Conservation (phyloP, 169 alveolate genomes). For the Babesia ovata region DNA sequence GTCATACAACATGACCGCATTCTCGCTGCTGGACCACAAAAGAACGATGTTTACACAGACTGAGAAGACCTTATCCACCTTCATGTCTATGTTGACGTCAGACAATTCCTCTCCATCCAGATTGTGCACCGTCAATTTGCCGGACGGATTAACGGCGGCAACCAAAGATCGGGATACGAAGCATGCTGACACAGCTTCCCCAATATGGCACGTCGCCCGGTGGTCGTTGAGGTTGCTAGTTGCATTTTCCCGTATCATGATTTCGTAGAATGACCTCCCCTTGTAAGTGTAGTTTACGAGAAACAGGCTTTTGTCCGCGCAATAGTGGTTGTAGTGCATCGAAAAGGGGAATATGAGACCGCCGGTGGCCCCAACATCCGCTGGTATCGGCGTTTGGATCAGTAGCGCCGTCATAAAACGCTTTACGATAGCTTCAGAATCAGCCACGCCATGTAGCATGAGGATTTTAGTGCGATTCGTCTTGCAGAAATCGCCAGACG, state of each 20-base stretch:
- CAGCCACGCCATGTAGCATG: constrained; percentile 8
- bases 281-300: constrained; percentile 29
- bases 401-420: constrained; percentile 19
- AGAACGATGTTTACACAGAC: constrained; percentile 37
- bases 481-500: constrained; percentile 31
- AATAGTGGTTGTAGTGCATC: constrained; percentile 22
- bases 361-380: not conserved
- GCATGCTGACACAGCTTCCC: constrained; percentile 37
- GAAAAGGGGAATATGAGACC: constrained; percentile 15
- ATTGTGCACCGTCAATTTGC: constrained; percentile 4
- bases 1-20: constrained; percentile 22
- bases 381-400: not conserved
- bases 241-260: constrained; percentile 4
- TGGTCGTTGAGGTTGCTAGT: not conserved
- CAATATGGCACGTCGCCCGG: constrained; percentile 6
- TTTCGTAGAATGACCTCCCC: constrained; percentile 14
- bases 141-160: constrained; percentile 9
- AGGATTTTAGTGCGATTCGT: constrained; percentile 15
- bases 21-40: constrained; percentile 19
- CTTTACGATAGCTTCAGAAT: constrained; percentile 1
- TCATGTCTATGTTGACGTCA: not conserved
- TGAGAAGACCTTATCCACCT: constrained; percentile 42
- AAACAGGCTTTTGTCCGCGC: constrained; percentile 34
- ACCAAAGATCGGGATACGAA: constrained; percentile 21
- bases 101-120: constrained; percentile 9